phyloP scores from a whole-genome alignment of 2,329 filamentous ascomycete species.

The Didymella sp. region DNA sequence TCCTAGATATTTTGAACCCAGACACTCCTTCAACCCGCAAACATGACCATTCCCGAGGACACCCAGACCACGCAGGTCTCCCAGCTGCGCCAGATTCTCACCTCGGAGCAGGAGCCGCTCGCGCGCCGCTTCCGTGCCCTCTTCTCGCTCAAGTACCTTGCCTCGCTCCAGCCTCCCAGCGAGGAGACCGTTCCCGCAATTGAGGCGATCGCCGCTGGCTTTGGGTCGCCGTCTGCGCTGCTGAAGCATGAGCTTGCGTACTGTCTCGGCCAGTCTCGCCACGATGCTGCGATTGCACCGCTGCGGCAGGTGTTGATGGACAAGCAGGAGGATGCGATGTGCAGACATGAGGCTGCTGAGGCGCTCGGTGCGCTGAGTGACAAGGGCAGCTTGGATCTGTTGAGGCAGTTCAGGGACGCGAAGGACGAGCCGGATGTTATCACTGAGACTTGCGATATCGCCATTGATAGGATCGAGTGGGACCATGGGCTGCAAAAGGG shows the following conservation, averaged over 20 bases:
- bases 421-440: constrained; percentile 78
- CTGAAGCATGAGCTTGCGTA: constrained; percentile 98
- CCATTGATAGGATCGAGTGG: constrained; percentile 93
- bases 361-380: constrained; percentile 88
- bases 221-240: constrained; percentile 83
- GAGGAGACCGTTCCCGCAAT: constrained; percentile 68
- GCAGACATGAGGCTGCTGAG: constrained; percentile 94
- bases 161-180: constrained; percentile 67
- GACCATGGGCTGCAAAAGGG: constrained; percentile 68
- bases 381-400: constrained; percentile 72
- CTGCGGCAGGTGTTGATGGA: constrained; percentile 78
- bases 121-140: constrained; percentile 92
- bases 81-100: constrained; percentile 76
- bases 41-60: constrained; percentile 38
- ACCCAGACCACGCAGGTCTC: constrained; percentile 58
- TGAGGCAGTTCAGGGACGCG: constrained; percentile 77
- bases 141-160: constrained; percentile 96
- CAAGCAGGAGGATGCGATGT: constrained; percentile 88
- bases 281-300: constrained; percentile 74
- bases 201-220: constrained; percentile 85
- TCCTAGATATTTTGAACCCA: not conserved
- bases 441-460: constrained; percentile 96
- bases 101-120: constrained; percentile 80
- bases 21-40: constrained; percentile 8
- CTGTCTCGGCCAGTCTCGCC: constrained; percentile 89